phyloP scores from a whole-genome alignment of 768 basidiomycete species.

The Coprinellus micaceus region DNA sequence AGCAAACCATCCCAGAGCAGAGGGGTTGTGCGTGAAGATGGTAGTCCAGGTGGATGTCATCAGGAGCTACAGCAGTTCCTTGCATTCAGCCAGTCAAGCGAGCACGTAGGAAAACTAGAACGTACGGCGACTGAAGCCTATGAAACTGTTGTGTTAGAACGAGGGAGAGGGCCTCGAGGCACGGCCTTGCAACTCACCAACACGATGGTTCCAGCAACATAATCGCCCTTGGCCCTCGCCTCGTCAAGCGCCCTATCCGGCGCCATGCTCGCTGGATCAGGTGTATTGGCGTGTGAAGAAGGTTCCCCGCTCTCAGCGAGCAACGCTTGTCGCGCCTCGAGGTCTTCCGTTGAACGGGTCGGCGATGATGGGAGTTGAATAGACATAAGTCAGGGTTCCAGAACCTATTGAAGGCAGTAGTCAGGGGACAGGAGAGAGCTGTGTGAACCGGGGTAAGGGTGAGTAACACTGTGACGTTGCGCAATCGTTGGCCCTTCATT shows the following conservation, averaged over 20 bases:
- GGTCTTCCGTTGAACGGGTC: neutral
- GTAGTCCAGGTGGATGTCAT: conserved; percentile 41
- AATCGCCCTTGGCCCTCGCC: neutral
- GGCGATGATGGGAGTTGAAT: neutral
- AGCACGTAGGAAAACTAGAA: too few relatives aligned
- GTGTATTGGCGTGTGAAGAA: neutral
- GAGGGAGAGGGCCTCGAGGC: neutral
- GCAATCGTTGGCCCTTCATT: too few relatives aligned
- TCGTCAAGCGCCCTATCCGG: neutral
- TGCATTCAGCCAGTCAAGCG: neutral
- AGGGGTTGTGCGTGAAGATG: conserved; percentile 44
- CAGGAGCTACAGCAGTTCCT: conserved; percentile 32
- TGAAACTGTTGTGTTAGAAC: neutral
- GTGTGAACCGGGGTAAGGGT: too few relatives aligned
- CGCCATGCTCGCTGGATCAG: neutral
- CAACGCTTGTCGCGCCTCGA: conserved; percentile 1
- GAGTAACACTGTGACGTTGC: too few relatives aligned
- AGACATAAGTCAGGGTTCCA: neutral
- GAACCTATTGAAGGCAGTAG: neutral
- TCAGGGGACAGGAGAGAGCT: neutral
- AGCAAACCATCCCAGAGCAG: conserved; percentile 54
- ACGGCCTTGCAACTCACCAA: neutral
- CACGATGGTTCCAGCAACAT: neutral
- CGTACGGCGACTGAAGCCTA: conserved; percentile 9
- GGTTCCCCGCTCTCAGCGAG: neutral